Evolutionary conservation across 495 filamentous ascomycete species (phyloP), one percentile per base, ranked within the genome.

Genomic region (Aspergillus taichungensis): DNA sequence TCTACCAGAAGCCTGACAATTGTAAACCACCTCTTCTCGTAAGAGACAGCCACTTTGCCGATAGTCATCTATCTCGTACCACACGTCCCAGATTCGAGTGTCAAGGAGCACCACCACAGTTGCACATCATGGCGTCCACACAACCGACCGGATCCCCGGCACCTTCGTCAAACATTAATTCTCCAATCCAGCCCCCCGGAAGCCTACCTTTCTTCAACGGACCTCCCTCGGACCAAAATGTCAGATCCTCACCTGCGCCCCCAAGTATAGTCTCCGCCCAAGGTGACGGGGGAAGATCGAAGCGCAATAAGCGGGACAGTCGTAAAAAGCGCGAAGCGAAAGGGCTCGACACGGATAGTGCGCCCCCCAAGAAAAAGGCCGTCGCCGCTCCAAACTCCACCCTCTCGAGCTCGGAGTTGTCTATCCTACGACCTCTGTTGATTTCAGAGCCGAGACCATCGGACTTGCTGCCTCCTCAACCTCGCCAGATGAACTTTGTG

Each of bases 261-360:
- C 51, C 54, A 12, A 61, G 53, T 18, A 61, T 56, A 43, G 45
- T 49, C 27, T 64, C 57, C 3, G 59, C 42, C 5, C 69, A 70
- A 49, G 60, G 51, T 6, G 67, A 71, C 46, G 49, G 49, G 27
- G 50, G 54, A n/a, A 65, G 63, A 29, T 57, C 63, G 37, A 73
- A 73, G 42, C 62, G 69, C 40, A 70, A 67, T 44, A 73, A 73
- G 54, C 56, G 64, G 30, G 69, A 73, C 41, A 73, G 69, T 54
- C 67, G 69, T 40, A 90, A 90, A 63, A 88, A 88, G 64, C 76
- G 85, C 8, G 85, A 88, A 61, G 77, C 83, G 37, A 87, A 86
- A 51, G 77, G 73, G 27, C 68, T 71, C 10, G 68, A 72, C 11
- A 42, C 55, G 6, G 69, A 73, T 37, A 58, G 18, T 13, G 49